A percentile compares a stretch with the other conserved stretches of the same genome.
phyloP scores from a whole-genome alignment of 768 basidiomycete species.

The Gelatoporia subvermispora region DNA sequence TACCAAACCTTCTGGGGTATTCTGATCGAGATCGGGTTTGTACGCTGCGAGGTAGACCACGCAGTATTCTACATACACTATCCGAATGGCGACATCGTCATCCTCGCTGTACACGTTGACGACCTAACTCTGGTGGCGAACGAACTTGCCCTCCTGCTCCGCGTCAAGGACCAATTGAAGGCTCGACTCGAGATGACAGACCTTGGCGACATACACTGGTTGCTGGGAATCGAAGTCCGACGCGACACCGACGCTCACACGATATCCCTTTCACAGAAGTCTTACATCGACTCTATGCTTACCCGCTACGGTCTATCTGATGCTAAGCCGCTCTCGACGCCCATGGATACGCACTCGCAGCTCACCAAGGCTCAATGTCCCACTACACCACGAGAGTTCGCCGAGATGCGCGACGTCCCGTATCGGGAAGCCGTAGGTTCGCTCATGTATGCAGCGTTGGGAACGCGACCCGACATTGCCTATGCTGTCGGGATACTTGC shows the following conservation, averaged over 20 bases:
- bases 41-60: conserved; percentile 9
- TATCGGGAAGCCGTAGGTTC: conserved; percentile 23
- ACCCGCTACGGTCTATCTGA: conserved; percentile 10
- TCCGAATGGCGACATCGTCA: conserved; percentile 4
- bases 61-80: conserved; percentile 8
- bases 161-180: conserved; percentile 25
- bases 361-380: conserved; percentile 2
- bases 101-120: too few relatives aligned
- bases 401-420: conserved; percentile 13
- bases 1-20: conserved; percentile 7
- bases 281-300: conserved; percentile 13
- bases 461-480: conserved; percentile 9
- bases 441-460: conserved; percentile 23
- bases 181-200: conserved; percentile 29
- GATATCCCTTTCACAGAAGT: conserved; percentile 14
- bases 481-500: conserved; percentile 20
- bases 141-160: conserved; percentile 20
- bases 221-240: conserved; percentile 33
- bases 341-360: conserved; percentile 9
- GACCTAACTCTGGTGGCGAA: conserved; percentile 10
- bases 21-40: conserved; percentile 9
- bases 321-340: conserved; percentile 8
- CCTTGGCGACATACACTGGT: conserved; percentile 25
- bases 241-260: conserved; percentile 17
- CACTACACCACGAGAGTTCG: neutral